Percentiles rank a stretch among this genome's conserved stretches.
Conservation (phyloP, 129 eudicot genomes). For the Lactuca sativa region DNA sequence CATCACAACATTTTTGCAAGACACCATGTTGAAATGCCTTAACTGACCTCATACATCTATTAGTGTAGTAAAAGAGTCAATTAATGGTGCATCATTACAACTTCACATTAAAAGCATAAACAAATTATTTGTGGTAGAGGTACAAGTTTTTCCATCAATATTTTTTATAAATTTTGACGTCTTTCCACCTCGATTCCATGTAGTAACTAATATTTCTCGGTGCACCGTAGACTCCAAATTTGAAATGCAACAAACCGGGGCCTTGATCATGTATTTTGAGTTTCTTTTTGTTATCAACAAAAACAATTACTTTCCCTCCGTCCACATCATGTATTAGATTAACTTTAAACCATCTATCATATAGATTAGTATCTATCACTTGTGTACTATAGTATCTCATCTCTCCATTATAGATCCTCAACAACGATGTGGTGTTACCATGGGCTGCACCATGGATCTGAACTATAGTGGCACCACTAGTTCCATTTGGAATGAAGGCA, state of each 20-base stretch:
- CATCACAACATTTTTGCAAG: too few relatives aligned
- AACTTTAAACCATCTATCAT: conserved; percentile 47
- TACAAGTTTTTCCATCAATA: not conserved
- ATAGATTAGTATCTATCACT: conserved; percentile 26
- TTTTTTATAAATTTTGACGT: conserved; percentile 37
- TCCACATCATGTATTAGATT: conserved; percentile 43
- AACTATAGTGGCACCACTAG: conserved; percentile 41
- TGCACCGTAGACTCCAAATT: conserved; percentile 48
- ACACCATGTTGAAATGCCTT: too few relatives aligned
- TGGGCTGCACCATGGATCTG: conserved; percentile 50
- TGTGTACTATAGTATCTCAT: conserved; percentile 36
- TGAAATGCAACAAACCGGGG: conserved; percentile 37
- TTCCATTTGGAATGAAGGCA: conserved; percentile 49
- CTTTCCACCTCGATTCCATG: conserved; percentile 52
- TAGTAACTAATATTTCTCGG: conserved; percentile 38
- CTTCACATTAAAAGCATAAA: not conserved
- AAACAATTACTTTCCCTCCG: conserved; percentile 36
- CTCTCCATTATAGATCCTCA: conserved; percentile 45
- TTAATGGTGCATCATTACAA: not conserved
- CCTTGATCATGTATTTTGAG: conserved; percentile 31
- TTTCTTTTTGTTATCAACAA: conserved; percentile 25
- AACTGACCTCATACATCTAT: too few relatives aligned
- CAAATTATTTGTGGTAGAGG: not conserved
- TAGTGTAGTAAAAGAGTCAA: too few relatives aligned
- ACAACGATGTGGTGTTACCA: conserved; percentile 30